Evolutionary conservation across 202 grass and related monocot genomes (phyloP), one percentile per base, ranked within the genome.

Genomic region (Panicum hallii): DNA sequence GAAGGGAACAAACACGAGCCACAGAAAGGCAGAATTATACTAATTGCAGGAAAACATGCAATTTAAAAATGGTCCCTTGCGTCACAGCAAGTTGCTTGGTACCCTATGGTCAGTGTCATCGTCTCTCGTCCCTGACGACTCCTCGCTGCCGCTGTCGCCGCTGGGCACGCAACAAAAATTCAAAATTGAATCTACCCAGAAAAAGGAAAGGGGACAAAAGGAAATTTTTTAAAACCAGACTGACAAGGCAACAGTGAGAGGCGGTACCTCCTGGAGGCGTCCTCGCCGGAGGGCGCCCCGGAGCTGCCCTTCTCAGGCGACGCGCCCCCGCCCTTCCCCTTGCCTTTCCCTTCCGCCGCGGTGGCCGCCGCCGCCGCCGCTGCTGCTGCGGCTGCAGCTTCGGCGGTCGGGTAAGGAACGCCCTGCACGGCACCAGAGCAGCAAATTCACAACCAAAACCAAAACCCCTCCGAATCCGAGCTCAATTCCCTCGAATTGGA

Each of bases 61-160:
- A 80, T 77, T 92, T 85, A 84, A 87, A 80, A 93, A 87, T 63
- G 54, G 61, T 14, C 72, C 49, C 65, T 70, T 63, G 74, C 57
- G 63, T 82, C 78, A 85, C 16, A 89, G 81, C 83, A 80, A 79
- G 78, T 87, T 77, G 81, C 5, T 53, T 42, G 67, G 77, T 91
- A 98, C 95, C 91, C 92, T 93, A 67, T 82, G 82, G 80, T 93
- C 89, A 58, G 83, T 84, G 85, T 92, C 87, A 83, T 93, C 88
- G 57, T 90, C 93, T 74, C 88, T 89, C 28, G 93, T 98, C 52
- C 82, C 93, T 13, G 91, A 98, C 13, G 95, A 98, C 53, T 87
- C 91, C 1, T 93, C 93, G 23, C 91, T 98, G 84, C 91, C 89
- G 78, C 63, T 88, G 16, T 92, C 87, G 70, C 83, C 83, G 20